A percentile compares a stretch with the other conserved stretches of the same genome.
These are phyloP conservation scores for Tulasnella calospora DNA, from an alignment of 768 basidiomycete species.

Conservation along the genomic window DNA sequence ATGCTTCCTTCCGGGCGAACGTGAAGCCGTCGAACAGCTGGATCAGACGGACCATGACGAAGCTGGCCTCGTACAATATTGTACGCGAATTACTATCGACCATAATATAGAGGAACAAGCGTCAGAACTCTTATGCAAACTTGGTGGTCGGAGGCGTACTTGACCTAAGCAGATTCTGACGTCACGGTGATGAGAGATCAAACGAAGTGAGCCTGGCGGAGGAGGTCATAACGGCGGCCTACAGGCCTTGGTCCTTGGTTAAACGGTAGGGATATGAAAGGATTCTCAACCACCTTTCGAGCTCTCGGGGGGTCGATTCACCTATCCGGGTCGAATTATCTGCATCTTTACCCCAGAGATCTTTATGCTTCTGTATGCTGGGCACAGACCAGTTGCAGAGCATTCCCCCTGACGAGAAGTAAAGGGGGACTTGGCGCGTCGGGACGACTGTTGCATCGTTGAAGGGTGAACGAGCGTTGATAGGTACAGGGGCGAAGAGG, in stretches of 20 bases:
- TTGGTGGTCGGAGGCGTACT: neutral
- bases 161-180: slow-evolving; percentile 14
- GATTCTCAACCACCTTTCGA: slow-evolving; percentile 1
- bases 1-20: slow-evolving; percentile 21
- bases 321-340: slow-evolving; percentile 36
- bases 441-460: neutral
- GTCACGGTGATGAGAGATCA: neutral
- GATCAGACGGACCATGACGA: slow-evolving; percentile 27
- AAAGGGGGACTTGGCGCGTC: slow-evolving; percentile 20
- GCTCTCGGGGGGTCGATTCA: slow-evolving; percentile 32
- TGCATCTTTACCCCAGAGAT: slow-evolving; percentile 37
- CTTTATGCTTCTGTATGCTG: slow-evolving; percentile 33
- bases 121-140: neutral
- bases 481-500: slow-evolving; percentile 36
- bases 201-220: too few relatives aligned
- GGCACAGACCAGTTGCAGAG: slow-evolving; percentile 5
- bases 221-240: too few relatives aligned
- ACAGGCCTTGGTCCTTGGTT: too few relatives aligned
- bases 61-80: slow-evolving; percentile 29
- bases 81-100: slow-evolving; percentile 27
- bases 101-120: neutral
- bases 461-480: slow-evolving; percentile 29
- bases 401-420: slow-evolving; percentile 12
- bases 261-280: slow-evolving; percentile 21
- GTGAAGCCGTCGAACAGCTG: slow-evolving; percentile 23